Evolutionary conservation across 164 flowering plant species (phyloP).

Genomic region (Euptelea pleiosperma): DNA sequence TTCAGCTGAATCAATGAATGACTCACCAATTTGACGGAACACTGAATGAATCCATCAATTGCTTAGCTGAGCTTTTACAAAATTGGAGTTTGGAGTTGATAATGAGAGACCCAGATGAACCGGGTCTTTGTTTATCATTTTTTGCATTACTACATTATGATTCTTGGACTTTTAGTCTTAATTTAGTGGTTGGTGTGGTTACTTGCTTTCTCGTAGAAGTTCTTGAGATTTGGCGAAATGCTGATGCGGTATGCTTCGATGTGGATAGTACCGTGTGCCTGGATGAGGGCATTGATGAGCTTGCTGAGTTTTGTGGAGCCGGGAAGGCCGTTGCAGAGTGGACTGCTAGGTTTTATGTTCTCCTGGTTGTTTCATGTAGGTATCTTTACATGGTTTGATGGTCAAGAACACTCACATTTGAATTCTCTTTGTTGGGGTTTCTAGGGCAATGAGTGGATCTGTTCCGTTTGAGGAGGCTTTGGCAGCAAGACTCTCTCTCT

Average conservation of each 20-base stretch:
- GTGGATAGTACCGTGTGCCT: slow-evolving; percentile 98
- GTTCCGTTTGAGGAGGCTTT: slow-evolving; percentile 95
- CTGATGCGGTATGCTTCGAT: slow-evolving; percentile 92
- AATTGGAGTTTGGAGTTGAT: background rate
- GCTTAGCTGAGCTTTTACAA: too few relatives aligned
- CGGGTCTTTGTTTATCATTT: background rate
- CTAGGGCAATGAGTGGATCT: slow-evolving; percentile 95
- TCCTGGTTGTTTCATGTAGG: background rate
- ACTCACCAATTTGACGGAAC: too few relatives aligned
- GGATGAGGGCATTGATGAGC: slow-evolving; percentile 98
- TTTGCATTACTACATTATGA: background rate
- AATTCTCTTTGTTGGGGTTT: slow-evolving; percentile 16
- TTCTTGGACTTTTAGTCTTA: background rate
- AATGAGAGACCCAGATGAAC: too few relatives aligned
- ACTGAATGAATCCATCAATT: too few relatives aligned
- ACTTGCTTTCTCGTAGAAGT: slow-evolving; percentile 42
- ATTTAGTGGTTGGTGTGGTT: background rate
- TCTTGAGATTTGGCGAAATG: slow-evolving; percentile 65
- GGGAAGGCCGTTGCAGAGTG: slow-evolving; percentile 98
- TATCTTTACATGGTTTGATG: background rate
- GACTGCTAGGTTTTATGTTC: slow-evolving; percentile 73
- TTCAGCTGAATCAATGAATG: too few relatives aligned
- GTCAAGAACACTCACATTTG: background rate
- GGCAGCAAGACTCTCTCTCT: slow-evolving; percentile 83
- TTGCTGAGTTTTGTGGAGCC: slow-evolving; percentile 98